phyloP scores from a whole-genome alignment of 345 rosid species.

The Iberis pinnata region DNA sequence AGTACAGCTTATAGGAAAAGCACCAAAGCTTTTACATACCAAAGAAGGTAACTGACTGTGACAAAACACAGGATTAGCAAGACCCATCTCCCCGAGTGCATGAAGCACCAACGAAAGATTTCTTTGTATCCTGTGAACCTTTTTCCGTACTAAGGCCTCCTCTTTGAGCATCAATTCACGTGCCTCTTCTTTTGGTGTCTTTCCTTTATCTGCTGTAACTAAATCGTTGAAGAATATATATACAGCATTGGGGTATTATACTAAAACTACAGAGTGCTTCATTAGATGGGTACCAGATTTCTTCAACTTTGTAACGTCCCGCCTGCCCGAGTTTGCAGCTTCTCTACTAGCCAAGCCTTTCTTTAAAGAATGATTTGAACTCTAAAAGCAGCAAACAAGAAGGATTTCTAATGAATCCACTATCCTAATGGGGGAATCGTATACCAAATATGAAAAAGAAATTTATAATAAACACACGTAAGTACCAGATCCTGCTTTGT shows the following conservation, averaged over 20 bases:
- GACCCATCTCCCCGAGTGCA: conserved; percentile 83
- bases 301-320: conserved; percentile 61
- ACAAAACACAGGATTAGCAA: conserved; percentile 82
- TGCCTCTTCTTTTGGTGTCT: conserved; percentile 92
- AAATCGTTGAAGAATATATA: conserved; percentile 15
- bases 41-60: conserved; percentile 86
- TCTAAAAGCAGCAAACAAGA: conserved; percentile 19
- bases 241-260: neutral
- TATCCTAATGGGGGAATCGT: conserved; percentile 7
- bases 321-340: conserved; percentile 46
- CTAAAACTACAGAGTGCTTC: conserved; percentile 6
- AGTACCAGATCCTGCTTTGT: conserved; percentile 51
- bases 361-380: conserved; percentile 48
- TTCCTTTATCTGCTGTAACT: conserved; percentile 60
- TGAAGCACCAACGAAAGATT: conserved; percentile 65
- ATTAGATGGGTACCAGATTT: conserved; percentile 50
- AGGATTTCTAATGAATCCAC: conserved; percentile 35
- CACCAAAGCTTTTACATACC: conserved; percentile 44
- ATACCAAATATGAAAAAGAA: neutral
- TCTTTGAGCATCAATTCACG: conserved; percentile 84
- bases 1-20: conserved; percentile 3
- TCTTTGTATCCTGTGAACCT: conserved; percentile 50
- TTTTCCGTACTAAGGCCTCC: conserved; percentile 71
- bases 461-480: neutral
- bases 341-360: conserved; percentile 61